These are phyloP conservation scores for Penicillium soppii DNA, from an alignment of 495 filamentous ascomycete genomes.

Conservation along the genomic window DNA sequence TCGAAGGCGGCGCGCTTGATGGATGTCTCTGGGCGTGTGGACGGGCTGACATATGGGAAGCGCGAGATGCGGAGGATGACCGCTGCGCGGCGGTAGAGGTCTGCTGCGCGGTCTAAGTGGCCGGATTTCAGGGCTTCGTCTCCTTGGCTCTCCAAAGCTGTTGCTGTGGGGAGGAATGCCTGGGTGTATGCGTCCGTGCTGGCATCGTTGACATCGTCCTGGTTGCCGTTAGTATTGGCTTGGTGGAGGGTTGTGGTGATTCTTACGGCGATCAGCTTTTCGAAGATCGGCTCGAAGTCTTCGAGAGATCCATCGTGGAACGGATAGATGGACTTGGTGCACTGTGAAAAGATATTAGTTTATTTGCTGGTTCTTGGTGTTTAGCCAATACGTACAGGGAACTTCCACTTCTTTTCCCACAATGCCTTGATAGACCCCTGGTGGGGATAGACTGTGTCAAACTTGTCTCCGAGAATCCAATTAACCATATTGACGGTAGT, in stretches of 20 bases:
- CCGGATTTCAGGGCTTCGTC: constrained; percentile 42
- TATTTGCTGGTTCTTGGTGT: background rate
- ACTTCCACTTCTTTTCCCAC: constrained; percentile 82
- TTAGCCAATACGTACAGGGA: constrained; percentile 50
- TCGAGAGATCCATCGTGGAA: constrained; percentile 71
- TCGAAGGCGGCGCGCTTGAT: constrained; percentile 64
- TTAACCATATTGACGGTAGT: constrained; percentile 18
- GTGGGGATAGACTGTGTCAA: constrained; percentile 50
- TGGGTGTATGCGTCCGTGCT: constrained; percentile 62
- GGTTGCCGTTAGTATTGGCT: background rate
- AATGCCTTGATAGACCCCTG: constrained; percentile 70
- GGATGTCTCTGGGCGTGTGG: constrained; percentile 30
- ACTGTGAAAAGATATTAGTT: constrained; percentile 37
- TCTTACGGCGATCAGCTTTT: constrained; percentile 57
- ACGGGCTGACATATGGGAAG: constrained; percentile 64
- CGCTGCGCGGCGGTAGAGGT: constrained; percentile 68
- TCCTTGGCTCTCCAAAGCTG: constrained; percentile 49
- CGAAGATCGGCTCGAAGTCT: constrained; percentile 74
- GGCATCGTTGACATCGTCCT: constrained; percentile 62
- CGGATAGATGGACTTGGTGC: constrained; percentile 66
- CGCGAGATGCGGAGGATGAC: constrained; percentile 72
- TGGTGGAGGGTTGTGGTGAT: background rate
- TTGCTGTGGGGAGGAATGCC: constrained; percentile 59
- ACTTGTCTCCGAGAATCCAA: constrained; percentile 41
- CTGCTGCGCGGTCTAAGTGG: constrained; percentile 50